Conservation (phyloP, 179 eudicot species). For the Patellifolia procumbens region DNA sequence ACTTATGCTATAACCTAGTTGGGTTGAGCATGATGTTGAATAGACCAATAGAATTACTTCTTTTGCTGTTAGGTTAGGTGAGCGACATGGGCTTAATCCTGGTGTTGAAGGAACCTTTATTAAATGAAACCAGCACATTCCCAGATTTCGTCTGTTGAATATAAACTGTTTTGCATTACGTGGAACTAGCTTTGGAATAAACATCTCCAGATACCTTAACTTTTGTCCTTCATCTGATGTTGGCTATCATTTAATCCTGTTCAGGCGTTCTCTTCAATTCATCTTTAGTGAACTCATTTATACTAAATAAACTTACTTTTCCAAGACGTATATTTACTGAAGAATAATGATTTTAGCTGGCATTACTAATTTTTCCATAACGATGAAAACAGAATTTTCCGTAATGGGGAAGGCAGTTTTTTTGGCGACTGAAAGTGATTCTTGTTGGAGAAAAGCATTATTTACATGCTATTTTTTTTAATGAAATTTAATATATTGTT, state of each 20-base stretch:
- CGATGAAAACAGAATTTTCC: too few relatives aligned
- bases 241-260: not conserved
- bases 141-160: not conserved
- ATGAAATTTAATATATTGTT: too few relatives aligned
- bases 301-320: too few relatives aligned
- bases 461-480: too few relatives aligned
- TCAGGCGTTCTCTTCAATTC: not conserved
- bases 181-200: not conserved
- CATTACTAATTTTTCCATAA: too few relatives aligned
- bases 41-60: not conserved
- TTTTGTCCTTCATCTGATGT: not conserved
- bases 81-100: not conserved
- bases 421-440: too few relatives aligned
- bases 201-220: not conserved
- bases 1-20: conserved; percentile 1
- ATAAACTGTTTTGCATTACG: not conserved
- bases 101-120: not conserved
- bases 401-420: too few relatives aligned
- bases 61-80: not conserved
- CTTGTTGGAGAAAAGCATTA: too few relatives aligned
- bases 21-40: not conserved
- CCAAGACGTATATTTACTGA: too few relatives aligned
- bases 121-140: not conserved
- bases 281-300: not conserved
- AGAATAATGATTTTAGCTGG: too few relatives aligned